phyloP scores from a whole-genome alignment of 2,329 filamentous ascomycete genomes.

The Pseudogymnoascus sp. region DNA sequence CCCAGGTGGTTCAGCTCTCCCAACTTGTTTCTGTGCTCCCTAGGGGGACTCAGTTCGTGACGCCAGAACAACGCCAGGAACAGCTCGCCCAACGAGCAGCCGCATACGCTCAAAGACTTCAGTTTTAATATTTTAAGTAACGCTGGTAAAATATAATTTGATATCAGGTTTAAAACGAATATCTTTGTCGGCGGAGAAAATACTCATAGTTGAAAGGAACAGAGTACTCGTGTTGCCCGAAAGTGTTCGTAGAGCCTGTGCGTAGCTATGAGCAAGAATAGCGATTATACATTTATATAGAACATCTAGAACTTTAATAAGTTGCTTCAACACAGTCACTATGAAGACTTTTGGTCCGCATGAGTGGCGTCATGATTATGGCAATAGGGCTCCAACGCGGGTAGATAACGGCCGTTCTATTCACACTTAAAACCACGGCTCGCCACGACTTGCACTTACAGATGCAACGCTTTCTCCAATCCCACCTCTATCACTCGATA shows the following conservation, averaged over 20 bases:
- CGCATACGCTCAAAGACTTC: background rate
- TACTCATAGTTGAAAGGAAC: background rate
- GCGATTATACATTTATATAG: no score
- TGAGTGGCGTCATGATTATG: no score
- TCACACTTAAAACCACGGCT: no score
- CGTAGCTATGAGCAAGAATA: no score
- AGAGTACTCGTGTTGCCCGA: background rate
- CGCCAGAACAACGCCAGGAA: background rate
- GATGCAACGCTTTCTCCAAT: no score
- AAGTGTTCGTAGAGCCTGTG: background rate
- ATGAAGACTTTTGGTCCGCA: no score
- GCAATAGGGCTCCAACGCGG: no score
- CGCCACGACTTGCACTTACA: no score
- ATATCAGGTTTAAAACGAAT: background rate
- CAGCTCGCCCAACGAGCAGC: background rate
- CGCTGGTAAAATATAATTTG: background rate
- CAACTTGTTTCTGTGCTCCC: background rate
- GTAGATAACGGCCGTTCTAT: no score
- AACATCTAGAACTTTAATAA: no score
- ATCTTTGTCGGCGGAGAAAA: background rate
- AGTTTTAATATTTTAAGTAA: background rate
- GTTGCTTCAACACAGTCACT: no score
- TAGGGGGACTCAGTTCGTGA: background rate
- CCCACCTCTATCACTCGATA: no score
- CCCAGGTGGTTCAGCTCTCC: background rate